These are phyloP conservation scores for Primulina tabacum DNA, from an alignment of 257 asterid genomes.

Conservation along the genomic window DNA sequence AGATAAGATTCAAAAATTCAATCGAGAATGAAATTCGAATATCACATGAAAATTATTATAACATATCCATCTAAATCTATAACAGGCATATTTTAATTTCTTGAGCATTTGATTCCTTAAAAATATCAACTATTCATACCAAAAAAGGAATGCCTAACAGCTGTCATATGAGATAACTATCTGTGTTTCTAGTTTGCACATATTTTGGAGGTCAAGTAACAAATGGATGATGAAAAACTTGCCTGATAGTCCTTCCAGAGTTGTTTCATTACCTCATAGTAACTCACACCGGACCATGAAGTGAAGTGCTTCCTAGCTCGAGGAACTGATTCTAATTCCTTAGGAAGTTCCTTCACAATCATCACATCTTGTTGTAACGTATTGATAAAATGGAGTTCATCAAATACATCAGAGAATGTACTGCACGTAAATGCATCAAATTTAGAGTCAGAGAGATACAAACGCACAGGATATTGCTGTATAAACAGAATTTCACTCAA, in stretches of 20 bases:
- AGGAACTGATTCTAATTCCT: slow-evolving; percentile 68
- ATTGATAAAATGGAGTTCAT: slow-evolving; percentile 70
- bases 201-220: slow-evolving; percentile 4
- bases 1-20: slow-evolving; percentile 28
- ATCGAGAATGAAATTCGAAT: slow-evolving; percentile 4
- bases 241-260: slow-evolving; percentile 89
- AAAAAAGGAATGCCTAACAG: not conserved
- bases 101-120: not conserved
- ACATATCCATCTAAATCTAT: slow-evolving; percentile 11
- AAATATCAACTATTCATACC: not conserved
- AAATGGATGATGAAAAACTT: slow-evolving; percentile 27
- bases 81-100: not conserved
- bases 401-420: slow-evolving; percentile 82
- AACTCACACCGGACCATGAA: slow-evolving; percentile 77
- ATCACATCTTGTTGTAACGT: slow-evolving; percentile 65
- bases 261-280: slow-evolving; percentile 69
- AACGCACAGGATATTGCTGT: slow-evolving; percentile 2
- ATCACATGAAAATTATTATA: slow-evolving; percentile 11
- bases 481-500: slow-evolving; percentile 4
- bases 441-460: slow-evolving; percentile 22
- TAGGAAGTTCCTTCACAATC: slow-evolving; percentile 77
- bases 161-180: too few species aligned
- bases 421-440: slow-evolving; percentile 49
- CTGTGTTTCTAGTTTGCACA: not conserved
- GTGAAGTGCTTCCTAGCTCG: slow-evolving; percentile 94